phyloP scores from a whole-genome alignment of 208 protist genomes.

The Leishmania mexicana region DNA sequence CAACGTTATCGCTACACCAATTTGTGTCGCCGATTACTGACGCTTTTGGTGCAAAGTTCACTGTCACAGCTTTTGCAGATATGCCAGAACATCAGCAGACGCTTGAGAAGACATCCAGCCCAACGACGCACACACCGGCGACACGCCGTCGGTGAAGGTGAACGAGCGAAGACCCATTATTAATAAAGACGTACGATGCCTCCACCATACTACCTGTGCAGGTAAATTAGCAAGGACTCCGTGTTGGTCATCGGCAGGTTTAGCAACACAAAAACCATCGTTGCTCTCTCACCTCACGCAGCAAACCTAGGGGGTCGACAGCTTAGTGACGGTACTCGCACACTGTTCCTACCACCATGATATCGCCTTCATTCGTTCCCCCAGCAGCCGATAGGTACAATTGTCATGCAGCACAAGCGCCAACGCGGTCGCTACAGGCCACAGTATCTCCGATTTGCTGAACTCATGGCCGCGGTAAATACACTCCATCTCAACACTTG shows the following conservation, averaged over 20 bases:
- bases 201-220: slow-evolving; percentile 22
- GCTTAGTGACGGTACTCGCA: slow-evolving; percentile 36
- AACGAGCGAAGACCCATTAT: slow-evolving; percentile 33
- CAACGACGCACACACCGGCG: slow-evolving; percentile 29
- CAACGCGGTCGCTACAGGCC: slow-evolving; percentile 29
- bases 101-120: slow-evolving; percentile 31
- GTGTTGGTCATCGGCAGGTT: not conserved
- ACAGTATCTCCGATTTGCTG: slow-evolving; percentile 33
- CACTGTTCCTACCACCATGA: slow-evolving; percentile 37
- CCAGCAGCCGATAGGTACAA: slow-evolving; percentile 26
- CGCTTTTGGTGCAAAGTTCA: slow-evolving; percentile 21
- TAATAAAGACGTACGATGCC: slow-evolving; percentile 29
- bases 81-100: slow-evolving; percentile 24
- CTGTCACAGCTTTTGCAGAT: slow-evolving; percentile 19
- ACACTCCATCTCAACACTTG: slow-evolving; percentile 1
- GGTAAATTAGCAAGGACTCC: slow-evolving; percentile 28
- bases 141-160: slow-evolving; percentile 30
- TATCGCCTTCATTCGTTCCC: slow-evolving; percentile 21
- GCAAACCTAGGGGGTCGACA: slow-evolving; percentile 11
- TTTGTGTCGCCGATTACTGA: slow-evolving; percentile 27
- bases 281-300: slow-evolving; percentile 38
- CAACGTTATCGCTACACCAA: slow-evolving; percentile 37
- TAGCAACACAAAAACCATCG: too few species aligned
- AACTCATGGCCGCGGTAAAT: slow-evolving; percentile 24
- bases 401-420: slow-evolving; percentile 30